Conservation (phyloP, 371 early-diverging fungal species). For the Choanephora cucurbitarum region DNA sequence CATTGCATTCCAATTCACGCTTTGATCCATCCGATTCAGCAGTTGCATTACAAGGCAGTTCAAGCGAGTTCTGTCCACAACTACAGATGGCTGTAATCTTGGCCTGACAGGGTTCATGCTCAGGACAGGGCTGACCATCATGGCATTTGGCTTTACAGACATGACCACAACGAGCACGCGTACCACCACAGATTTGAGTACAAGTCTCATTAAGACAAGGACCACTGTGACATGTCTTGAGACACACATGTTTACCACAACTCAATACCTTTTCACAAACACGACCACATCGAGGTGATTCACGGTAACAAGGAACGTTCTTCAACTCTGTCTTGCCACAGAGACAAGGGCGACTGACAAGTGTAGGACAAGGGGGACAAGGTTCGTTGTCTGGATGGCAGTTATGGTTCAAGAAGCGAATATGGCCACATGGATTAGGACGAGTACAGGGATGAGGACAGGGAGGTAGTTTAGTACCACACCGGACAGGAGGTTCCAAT, state of each 20-base stretch:
- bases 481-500: constrained; percentile 73
- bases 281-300: constrained; percentile 69
- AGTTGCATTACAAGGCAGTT: constrained; percentile 64
- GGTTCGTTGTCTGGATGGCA: constrained; percentile 75
- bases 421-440: constrained; percentile 70
- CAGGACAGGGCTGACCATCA: constrained; percentile 63
- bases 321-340: constrained; percentile 72
- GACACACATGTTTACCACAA: constrained; percentile 74
- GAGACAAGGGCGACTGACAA: constrained; percentile 66
- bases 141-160: constrained; percentile 69
- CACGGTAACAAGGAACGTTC: constrained; percentile 75
- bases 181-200: constrained; percentile 60
- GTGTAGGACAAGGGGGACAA: constrained; percentile 76
- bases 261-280: constrained; percentile 63
- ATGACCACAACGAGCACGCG: constrained; percentile 71
- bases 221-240: constrained; percentile 73
- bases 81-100: constrained; percentile 62
- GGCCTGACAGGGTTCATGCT: constrained; percentile 57
- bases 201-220: constrained; percentile 64
- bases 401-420: constrained; percentile 62
- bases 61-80: constrained; percentile 68
- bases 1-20: constrained; percentile 62
- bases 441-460: constrained; percentile 72
- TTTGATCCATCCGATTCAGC: constrained; percentile 44
- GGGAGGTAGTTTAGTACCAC: constrained; percentile 67